phyloP scores from a whole-genome alignment of 176 grass and related monocot genomes.

The Eremochloa ophiuroides region DNA sequence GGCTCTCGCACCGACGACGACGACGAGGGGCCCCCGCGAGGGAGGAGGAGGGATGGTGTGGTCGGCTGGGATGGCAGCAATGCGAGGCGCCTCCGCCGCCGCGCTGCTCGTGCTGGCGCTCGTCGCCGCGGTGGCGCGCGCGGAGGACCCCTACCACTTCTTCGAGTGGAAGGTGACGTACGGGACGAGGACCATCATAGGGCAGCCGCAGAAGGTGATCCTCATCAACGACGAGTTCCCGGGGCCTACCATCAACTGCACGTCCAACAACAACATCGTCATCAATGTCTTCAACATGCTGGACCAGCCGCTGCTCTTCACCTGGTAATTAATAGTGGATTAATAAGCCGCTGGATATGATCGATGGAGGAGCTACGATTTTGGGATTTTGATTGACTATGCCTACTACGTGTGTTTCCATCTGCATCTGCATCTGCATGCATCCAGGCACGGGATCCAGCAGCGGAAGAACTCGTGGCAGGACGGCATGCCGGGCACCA shows the following conservation, averaged over 20 bases:
- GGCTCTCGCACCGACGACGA: not conserved
- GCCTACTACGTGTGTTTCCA: not conserved
- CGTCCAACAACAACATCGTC: slow-evolving; percentile 87
- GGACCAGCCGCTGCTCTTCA: slow-evolving; percentile 80
- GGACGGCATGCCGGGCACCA: slow-evolving; percentile 72
- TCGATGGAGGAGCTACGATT: too few species aligned
- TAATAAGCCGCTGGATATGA: too few species aligned
- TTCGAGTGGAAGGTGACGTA: slow-evolving; percentile 88
- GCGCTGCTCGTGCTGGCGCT: slow-evolving; percentile 35
- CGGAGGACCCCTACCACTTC: slow-evolving; percentile 88
- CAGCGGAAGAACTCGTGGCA: slow-evolving; percentile 93
- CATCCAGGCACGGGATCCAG: slow-evolving; percentile 82
- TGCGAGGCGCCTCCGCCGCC: slow-evolving; percentile 14
- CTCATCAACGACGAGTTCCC: slow-evolving; percentile 87
- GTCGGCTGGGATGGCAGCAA: slow-evolving; percentile 12
- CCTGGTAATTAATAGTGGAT: too few species aligned
- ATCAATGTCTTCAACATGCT: slow-evolving; percentile 88
- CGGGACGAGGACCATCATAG: slow-evolving; percentile 60
- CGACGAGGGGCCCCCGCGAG: not conserved
- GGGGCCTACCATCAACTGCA: slow-evolving; percentile 89
- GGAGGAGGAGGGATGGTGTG: slow-evolving; percentile 9
- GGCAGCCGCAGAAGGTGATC: slow-evolving; percentile 55
- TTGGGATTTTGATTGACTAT: not conserved
- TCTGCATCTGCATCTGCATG: too few species aligned
- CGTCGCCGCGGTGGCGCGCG: slow-evolving; percentile 32